Evolutionary conservation across 1,139 yeast species (phyloP), one percentile per base, ranked within the genome.

Genomic region (Suhomyces atakaporum): DNA sequence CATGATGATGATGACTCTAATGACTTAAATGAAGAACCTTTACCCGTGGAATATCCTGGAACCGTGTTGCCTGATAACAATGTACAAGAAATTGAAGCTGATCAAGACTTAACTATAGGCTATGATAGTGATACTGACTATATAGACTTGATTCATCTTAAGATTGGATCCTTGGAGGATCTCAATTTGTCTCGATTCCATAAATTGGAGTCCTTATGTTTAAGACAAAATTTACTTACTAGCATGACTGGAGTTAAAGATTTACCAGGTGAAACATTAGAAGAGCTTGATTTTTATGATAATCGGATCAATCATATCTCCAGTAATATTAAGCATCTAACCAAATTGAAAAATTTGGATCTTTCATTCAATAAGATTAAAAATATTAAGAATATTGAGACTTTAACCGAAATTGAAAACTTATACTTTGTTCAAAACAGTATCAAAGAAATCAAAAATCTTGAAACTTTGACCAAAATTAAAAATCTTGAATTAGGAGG

Each of bases 401-500:
- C 77, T 3, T 66, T 90, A 49, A 66, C 65, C 1, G 69, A 82
- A 5, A 62, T 94, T 47, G 79, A 77, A 47, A 79, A 84, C 44
- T 58, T 94, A 29, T 94, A 80, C 56, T 79, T 92, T 60, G 96
- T 94, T 27, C 97, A 92, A 56, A 94, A 94, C 60, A 86, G 80
- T 54, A 88, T 94, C 32, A 63, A 75, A 19, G 82, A 76, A 40
- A 88, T 94, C 46, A 81, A 79, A 44, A 82, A 83, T 48, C 53
- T 94, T 35, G 79, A 75, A 9, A 69, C 73, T 2, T 68, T 90
- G 40, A 63, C 61, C 1, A 69, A 76, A n/a, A 60, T 92, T 48
- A 75, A 66, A 36, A 86, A 84, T 49, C 67, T 92, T 42, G 99
- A 94, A 58, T 68, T 94, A 27, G 99, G 98, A 7, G 98, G 97